Evolutionary conservation across 345 rosid species (phyloP).

Genomic region (Erodium maritimum): DNA sequence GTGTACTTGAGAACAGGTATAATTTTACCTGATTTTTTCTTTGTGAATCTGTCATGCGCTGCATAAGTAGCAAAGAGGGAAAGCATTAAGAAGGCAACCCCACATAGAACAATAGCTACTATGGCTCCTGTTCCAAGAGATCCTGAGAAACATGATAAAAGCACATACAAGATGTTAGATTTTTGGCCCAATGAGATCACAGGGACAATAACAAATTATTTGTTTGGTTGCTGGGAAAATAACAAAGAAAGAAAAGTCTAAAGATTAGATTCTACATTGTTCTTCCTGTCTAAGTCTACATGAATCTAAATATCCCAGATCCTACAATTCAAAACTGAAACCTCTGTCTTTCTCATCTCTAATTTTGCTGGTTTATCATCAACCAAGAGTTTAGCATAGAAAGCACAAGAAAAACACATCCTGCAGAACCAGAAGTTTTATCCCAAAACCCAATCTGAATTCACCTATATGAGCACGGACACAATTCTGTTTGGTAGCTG

Average conservation of each 20-base stretch:
- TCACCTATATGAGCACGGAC: too few relatives aligned
- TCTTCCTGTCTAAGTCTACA: too few relatives aligned
- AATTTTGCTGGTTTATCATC: background rate
- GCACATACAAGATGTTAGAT: background rate
- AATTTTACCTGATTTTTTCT: background rate
- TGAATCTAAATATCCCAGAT: too few relatives aligned
- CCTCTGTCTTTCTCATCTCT: background rate
- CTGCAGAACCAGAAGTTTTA: background rate
- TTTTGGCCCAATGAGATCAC: background rate
- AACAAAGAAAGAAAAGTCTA: background rate
- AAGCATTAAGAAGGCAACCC: background rate
- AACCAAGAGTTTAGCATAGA: too few relatives aligned
- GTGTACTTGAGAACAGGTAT: background rate
- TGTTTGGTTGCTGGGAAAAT: background rate
- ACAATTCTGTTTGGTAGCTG: too few relatives aligned
- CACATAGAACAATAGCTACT: background rate
- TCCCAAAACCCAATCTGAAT: background rate
- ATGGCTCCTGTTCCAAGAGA: background rate
- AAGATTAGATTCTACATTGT: background rate
- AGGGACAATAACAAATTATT: background rate
- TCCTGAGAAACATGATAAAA: background rate
- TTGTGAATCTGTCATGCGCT: background rate
- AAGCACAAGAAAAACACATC: background rate
- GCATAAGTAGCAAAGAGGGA: slow-evolving; percentile 2
- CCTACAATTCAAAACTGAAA: too few relatives aligned